These are phyloP conservation scores for Syzygium aromaticum DNA, from an alignment of 345 rosid species.

Conservation along the genomic window DNA sequence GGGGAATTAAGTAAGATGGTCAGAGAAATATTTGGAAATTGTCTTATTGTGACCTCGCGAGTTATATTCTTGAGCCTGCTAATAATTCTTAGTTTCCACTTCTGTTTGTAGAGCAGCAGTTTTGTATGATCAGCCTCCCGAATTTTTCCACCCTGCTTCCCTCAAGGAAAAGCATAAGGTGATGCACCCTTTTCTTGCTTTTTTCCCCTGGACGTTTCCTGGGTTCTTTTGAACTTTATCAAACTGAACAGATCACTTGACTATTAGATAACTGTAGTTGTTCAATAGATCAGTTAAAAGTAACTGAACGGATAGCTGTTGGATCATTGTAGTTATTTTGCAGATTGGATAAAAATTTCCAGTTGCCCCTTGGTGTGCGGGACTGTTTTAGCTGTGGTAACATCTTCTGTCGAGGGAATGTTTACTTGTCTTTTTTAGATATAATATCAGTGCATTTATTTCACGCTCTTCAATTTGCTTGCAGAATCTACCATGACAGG, in stretches of 20 bases:
- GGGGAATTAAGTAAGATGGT: constrained; percentile 83
- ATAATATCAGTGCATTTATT: background rate
- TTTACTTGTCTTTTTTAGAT: background rate
- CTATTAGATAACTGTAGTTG: background rate
- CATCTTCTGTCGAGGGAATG: background rate
- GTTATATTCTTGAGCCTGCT: constrained; percentile 1
- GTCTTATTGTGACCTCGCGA: background rate
- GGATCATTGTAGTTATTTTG: constrained; percentile 58
- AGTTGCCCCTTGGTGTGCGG: constrained; percentile 37
- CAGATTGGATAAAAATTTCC: constrained; percentile 53
- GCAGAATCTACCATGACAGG: constrained; percentile 19
- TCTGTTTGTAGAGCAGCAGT: constrained; percentile 55
- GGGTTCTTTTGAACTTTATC: background rate
- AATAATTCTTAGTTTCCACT: background rate
- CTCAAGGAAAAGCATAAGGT: constrained; percentile 84
- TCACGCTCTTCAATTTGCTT: background rate
- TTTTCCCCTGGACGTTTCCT: background rate
- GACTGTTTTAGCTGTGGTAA: constrained; percentile 69
- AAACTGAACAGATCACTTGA: background rate
- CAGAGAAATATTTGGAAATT: constrained; percentile 12
- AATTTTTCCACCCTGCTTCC: constrained; percentile 68
- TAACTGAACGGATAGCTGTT: background rate
- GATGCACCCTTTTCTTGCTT: constrained; percentile 8
- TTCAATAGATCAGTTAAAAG: background rate
- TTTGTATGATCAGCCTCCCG: constrained; percentile 94